Base-by-base conservation (phyloP, 2,329 filamentous ascomycete species). In the Verticillium isaacii region DNA sequence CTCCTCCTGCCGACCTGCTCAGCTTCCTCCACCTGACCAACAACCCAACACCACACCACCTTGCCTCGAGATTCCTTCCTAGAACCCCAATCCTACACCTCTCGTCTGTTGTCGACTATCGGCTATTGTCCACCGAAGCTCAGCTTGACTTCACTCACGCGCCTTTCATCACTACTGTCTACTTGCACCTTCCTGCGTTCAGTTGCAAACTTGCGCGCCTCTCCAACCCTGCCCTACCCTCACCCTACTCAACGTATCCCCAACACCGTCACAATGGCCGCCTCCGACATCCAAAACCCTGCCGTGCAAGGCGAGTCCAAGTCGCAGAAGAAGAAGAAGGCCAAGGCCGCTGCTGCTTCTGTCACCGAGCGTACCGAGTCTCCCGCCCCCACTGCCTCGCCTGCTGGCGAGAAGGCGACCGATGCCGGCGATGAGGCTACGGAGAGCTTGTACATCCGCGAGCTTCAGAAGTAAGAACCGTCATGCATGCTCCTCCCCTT, bases 381-480 rank as follows among this genome's bases (percentile, higher is more conserved):
- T 54, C 81, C 84, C 61, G 82, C 85, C 32, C 79, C 82, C 50
- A 80, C 81, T 68, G 72, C 77, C 62, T 78, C 82, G 61, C 75
- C 77, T 64, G 74, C 79, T 57, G 73, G 79, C 60, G 32, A 32
- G 25, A 34, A 17, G 25, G 54, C 54, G 34, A 37, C 58, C 45
- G 81, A 83, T 63, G 82, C 82, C 76, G 75, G 81, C 64, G 74
- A 73, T 65, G 88, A 91, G 62, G 86, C 86, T 63, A 71, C 75
- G 65, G 93, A 97, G 74, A 93, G 86, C 70, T 82, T 88, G 45
- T 93, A 94, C 78, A 84, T 97, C 73, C 92, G 88, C 73, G 94
- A 98, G 74, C 83, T 98, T 58, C 88, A 94, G 73, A 97, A 96
- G 93, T 97, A 80, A 73, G 88, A 73, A 32, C 56, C 7, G 39